Base-by-base conservation (phyloP, 108 stramenopile species). In the Pseudonitzschia delicatissima region DNA sequence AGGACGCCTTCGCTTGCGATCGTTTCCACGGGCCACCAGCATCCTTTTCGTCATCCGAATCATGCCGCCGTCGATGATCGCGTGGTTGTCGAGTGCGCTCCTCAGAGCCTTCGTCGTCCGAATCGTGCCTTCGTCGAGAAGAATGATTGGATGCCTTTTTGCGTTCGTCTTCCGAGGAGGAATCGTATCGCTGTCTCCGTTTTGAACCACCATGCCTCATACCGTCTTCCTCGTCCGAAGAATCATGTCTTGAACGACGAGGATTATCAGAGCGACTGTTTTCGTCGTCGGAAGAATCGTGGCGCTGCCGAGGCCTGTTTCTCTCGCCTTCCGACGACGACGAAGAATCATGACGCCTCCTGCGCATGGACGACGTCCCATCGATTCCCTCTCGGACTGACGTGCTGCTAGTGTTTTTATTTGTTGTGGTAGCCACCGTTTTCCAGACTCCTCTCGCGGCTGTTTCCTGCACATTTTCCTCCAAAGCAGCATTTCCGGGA, bases 21-120 rank as follows among this genome's bases (percentile, higher is more conserved):
- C 0, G 9, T 18, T 51, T 25, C 3, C 21, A 51, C 11, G 50
- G 13, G 1, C 0, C 13, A 25, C 18, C 29, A 4, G 5, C 35
- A 15, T 60, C 58, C 9, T 36, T 15, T 4, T 53, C 52, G 52
- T 31, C 26, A 58, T 58, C 57, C 8, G 60, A 61, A 42, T 61
- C 60, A 37, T 61, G 25, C 3, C 60, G 36, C n/a, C 21, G 36
- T 8, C 59, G 59, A 0, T 36, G 60, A 2, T 21, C 21, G 20
- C 13, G 3, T 60, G 18, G 34, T 21, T n/a, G 32, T 20, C 37
- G 12, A 15, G 7, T 15, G 29, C 34, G 8, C 9, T 33, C 31
- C 2, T 9, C 2, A 15, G 9, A 17, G n/a, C 32, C 32, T 8
- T 20, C 1, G 17, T 31, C 31, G 13, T 33, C 26, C 15, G 29